Percentiles rank a stretch among this genome's conserved stretches.
Conservation (phyloP, 2,329 filamentous ascomycete genomes). For the Paramyrothecium roridum region DNA sequence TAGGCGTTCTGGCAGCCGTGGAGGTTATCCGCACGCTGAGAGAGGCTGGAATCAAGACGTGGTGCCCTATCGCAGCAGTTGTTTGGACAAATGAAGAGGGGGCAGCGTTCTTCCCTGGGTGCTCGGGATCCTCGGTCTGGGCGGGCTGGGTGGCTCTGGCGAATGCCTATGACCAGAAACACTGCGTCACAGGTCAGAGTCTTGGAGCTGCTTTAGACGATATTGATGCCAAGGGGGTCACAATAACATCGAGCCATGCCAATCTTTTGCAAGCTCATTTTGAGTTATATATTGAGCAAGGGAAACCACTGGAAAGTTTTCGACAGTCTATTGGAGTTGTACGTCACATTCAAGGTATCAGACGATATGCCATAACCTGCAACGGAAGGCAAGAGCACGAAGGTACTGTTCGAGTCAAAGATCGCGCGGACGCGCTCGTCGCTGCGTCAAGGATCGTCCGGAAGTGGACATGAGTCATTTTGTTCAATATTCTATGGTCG, state of each 20-base stretch:
- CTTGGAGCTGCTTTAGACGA: neutral
- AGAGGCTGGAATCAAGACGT: constrained; percentile 65
- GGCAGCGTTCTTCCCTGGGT: too few relatives aligned
- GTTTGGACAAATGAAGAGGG: constrained; percentile 67
- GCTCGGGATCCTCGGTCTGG: too few relatives aligned
- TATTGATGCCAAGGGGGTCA: constrained; percentile 27
- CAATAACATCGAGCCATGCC: constrained; percentile 9
- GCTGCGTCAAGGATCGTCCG: constrained; percentile 31
- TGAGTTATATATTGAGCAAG: constrained; percentile 80
- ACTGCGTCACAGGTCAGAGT: neutral
- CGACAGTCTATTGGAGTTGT: constrained; percentile 26
- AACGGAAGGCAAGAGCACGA: constrained; percentile 25
- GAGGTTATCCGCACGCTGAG: constrained; percentile 65
- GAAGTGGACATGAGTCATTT: too few relatives aligned
- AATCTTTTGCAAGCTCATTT: constrained; percentile 73
- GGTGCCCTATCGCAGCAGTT: constrained; percentile 69
- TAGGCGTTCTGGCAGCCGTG: constrained; percentile 70
- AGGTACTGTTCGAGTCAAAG: constrained; percentile 26
- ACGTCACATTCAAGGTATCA: constrained; percentile 26
- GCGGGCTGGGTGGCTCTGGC: too few relatives aligned
- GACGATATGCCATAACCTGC: constrained; percentile 25
- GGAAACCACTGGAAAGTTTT: constrained; percentile 62
- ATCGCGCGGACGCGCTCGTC: constrained; percentile 29
- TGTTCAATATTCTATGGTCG: too few relatives aligned
- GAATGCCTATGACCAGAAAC: constrained; percentile 5